Percentiles rank a stretch among this genome's conserved stretches.
phyloP scores from a whole-genome alignment of 2,329 filamentous ascomycete genomes.

The Dryadomyces quercivorus region DNA sequence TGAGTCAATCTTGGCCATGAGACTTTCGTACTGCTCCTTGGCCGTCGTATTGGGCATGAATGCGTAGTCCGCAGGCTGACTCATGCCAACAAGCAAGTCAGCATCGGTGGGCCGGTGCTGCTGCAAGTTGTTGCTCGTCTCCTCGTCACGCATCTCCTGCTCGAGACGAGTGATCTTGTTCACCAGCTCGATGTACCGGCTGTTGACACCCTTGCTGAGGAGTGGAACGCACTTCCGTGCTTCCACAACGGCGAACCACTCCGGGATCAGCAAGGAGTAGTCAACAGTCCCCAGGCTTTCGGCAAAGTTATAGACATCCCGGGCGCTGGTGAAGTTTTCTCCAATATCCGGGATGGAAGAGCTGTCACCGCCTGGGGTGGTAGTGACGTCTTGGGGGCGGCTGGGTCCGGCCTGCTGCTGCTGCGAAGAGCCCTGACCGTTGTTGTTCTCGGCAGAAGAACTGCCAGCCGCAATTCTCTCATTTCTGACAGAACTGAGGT shows the following conservation, averaged over 20 bases:
- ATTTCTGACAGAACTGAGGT: not conserved
- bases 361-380: too few species aligned
- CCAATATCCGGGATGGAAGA: not conserved
- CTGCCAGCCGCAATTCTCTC: not conserved
- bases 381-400: not conserved
- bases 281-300: not conserved
- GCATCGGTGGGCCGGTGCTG: too few species aligned
- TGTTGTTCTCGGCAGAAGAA: not conserved
- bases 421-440: not conserved
- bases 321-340: not conserved
- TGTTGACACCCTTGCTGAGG: not conserved
- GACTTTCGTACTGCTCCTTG: not conserved
- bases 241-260: constrained; percentile 3
- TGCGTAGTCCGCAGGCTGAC: not conserved
- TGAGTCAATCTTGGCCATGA: not conserved
- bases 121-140: not conserved
- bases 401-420: not conserved
- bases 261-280: not conserved
- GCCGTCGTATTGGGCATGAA: not conserved
- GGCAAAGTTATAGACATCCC: not conserved
- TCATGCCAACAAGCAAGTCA: too few species aligned
- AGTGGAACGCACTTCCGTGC: not conserved
- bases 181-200: constrained; percentile 2
- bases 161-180: constrained; percentile 2
- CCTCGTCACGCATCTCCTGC: not conserved